Conservation (phyloP, 192 early-diverging fungal species). For the Podochytrium sp. region DNA sequence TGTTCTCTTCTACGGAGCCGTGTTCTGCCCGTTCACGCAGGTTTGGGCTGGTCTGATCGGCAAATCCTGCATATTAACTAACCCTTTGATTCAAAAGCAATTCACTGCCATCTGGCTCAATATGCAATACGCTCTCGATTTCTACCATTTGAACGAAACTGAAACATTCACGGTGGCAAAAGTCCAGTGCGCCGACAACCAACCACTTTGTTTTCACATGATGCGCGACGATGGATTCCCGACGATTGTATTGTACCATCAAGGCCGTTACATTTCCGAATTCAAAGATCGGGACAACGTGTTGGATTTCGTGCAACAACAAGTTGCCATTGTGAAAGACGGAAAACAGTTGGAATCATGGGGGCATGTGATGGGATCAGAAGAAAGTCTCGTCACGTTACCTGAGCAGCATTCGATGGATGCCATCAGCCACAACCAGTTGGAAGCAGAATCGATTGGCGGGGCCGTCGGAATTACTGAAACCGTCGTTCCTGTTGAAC, state of each 20-base stretch:
- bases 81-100: neutral
- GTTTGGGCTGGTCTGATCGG: neutral
- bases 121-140: conserved; percentile 5
- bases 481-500: conserved; percentile 7
- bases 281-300: conserved; percentile 15
- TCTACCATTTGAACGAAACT: neutral
- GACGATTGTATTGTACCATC: conserved; percentile 12
- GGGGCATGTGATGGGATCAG: neutral
- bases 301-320: conserved; percentile 4
- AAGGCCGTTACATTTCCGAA: conserved; percentile 11
- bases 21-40: conserved; percentile 18
- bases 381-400: neutral
- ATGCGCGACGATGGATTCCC: conserved; percentile 27
- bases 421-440: conserved; percentile 7
- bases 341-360: neutral
- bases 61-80: neutral
- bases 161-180: conserved; percentile 3
- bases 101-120: conserved; percentile 5
- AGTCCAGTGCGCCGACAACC: conserved; percentile 28
- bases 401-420: neutral
- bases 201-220: conserved; percentile 13
- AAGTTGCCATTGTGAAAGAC: neutral
- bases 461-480: conserved; percentile 4
- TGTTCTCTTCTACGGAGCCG: conserved; percentile 20
- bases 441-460: conserved; percentile 20